phyloP scores from a whole-genome alignment of 208 protist genomes.

The Tritrichomonas musculus region DNA sequence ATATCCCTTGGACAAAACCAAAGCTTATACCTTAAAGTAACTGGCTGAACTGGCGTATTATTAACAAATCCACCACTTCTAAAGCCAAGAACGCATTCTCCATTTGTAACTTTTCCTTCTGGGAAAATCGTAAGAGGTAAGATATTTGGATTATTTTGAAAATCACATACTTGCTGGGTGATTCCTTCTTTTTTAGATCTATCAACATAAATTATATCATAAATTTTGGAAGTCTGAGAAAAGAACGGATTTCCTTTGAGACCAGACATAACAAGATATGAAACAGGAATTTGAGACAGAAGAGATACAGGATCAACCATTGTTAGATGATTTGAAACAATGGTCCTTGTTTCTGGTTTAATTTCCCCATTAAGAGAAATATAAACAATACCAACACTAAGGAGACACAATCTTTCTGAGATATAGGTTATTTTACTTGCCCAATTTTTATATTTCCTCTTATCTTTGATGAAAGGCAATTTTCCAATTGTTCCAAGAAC shows the following conservation, averaged over 20 bases:
- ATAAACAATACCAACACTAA: background rate
- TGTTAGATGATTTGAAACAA: background rate
- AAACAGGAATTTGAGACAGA: background rate
- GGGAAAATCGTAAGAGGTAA: background rate
- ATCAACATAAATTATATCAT: background rate
- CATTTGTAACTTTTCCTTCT: conserved; percentile 31
- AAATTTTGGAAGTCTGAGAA: background rate
- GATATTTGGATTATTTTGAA: background rate
- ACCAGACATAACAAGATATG: background rate
- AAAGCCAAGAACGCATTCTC: background rate
- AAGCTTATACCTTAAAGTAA: background rate
- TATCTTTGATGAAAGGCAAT: background rate
- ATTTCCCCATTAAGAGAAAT: background rate
- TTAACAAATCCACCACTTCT: background rate
- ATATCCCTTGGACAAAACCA: background rate
- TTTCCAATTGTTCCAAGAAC: background rate
- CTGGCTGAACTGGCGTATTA: background rate
- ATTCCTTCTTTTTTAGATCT: background rate
- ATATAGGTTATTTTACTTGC: background rate
- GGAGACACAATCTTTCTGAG: background rate
- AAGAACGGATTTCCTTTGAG: background rate
- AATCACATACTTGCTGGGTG: background rate
- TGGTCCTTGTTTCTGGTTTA: background rate
- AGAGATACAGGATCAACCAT: background rate
- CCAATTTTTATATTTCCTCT: background rate